These are phyloP conservation scores for Fusarium odoratissimum DNA, from an alignment of 2,329 filamentous ascomycete species.

Conservation along the genomic window DNA sequence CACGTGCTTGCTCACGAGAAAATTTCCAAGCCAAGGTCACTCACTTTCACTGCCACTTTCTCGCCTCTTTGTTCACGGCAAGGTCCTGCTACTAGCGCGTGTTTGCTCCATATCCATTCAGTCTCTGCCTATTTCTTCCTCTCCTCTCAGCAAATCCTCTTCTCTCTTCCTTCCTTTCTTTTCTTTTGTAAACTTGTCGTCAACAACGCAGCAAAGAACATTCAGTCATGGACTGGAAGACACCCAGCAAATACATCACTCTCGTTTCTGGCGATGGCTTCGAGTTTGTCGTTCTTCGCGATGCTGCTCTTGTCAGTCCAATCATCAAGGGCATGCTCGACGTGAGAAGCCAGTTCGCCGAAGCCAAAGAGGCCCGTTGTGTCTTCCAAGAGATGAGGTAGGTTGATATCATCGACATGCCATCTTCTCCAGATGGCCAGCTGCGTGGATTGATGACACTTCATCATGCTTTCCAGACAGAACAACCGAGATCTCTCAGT, in stretches of 20 bases:
- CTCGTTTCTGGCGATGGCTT: slow-evolving; percentile 80
- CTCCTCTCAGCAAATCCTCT: slow-evolving; percentile 7
- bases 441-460: slow-evolving; percentile 52
- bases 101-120: slow-evolving; percentile 24
- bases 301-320: slow-evolving; percentile 75
- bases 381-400: slow-evolving; percentile 80
- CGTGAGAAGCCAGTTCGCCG: slow-evolving; percentile 73
- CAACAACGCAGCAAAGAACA: not conserved
- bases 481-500: slow-evolving; percentile 49
- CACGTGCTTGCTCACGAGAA: slow-evolving; percentile 31
- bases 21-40: slow-evolving; percentile 26
- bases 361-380: slow-evolving; percentile 73
- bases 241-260: slow-evolving; percentile 76
- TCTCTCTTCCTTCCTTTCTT: slow-evolving; percentile 2
- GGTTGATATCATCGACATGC: slow-evolving; percentile 35
- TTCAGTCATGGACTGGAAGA: slow-evolving; percentile 39
- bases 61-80: slow-evolving; percentile 9
- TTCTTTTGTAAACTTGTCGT: slow-evolving; percentile 2
- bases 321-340: slow-evolving; percentile 82
- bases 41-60: not conserved
- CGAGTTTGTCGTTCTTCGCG: slow-evolving; percentile 79
- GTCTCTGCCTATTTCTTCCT: slow-evolving; percentile 14
- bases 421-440: slow-evolving; percentile 20
- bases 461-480: slow-evolving; percentile 61
- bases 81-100: slow-evolving; percentile 7